Evolutionary conservation across 345 rosid species (phyloP).

Genomic region (Pistacia integerrima): DNA sequence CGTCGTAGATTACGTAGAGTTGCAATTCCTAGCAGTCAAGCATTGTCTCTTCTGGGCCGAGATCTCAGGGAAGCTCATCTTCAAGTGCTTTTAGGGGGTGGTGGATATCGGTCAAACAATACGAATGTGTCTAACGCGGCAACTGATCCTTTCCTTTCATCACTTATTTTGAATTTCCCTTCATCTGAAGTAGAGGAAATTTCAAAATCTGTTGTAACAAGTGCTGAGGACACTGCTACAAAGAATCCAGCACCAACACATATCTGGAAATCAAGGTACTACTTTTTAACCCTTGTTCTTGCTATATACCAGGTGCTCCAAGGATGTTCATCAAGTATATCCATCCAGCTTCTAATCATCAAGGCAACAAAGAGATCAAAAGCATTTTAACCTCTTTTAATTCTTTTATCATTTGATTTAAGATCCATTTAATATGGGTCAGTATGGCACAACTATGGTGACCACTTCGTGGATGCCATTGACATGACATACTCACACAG

Average conservation of each 20-base stretch:
- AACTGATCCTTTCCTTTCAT: constrained; percentile 59
- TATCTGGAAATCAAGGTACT: constrained; percentile 61
- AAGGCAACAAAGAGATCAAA: neutral
- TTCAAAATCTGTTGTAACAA: constrained; percentile 43
- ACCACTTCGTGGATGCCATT: neutral
- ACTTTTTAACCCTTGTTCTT: neutral
- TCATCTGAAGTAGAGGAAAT: constrained; percentile 56
- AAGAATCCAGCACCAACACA: constrained; percentile 37
- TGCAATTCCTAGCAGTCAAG: constrained; percentile 60
- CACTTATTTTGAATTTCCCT: constrained; percentile 53
- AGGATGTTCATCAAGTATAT: neutral
- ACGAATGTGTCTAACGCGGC: constrained; percentile 43
- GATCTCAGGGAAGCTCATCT: constrained; percentile 69
- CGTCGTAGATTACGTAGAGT: constrained; percentile 58
- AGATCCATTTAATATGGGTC: neutral
- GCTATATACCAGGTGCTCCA: neutral
- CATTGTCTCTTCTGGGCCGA: constrained; percentile 55
- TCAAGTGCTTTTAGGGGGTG: constrained; percentile 59
- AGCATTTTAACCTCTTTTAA: neutral
- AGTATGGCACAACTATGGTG: neutral
- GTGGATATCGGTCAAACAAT: constrained; percentile 54
- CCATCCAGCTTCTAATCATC: neutral
- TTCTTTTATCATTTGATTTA: neutral
- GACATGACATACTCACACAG: neutral
- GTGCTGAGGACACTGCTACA: constrained; percentile 32